These are phyloP conservation scores for Athelia psychrophila DNA, from an alignment of 1,284 basidiomycete genomes.

Conservation along the genomic window DNA sequence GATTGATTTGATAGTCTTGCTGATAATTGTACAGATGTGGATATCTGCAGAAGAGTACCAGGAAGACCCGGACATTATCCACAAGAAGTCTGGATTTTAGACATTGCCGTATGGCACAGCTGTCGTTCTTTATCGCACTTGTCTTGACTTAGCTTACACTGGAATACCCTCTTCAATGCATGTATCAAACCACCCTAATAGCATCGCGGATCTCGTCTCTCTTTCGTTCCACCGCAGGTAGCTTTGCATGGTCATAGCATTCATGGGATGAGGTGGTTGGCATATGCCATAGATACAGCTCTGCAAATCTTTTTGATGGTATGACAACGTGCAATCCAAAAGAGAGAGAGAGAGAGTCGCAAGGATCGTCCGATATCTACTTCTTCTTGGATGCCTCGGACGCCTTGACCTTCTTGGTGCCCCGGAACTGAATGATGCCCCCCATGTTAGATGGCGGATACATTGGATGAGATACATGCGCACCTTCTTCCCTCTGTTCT, in stretches of 20 bases:
- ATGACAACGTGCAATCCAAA: slow-evolving; percentile 33
- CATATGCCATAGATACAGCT: slow-evolving; percentile 41
- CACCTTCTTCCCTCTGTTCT: slow-evolving; percentile 99
- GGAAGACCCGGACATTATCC: slow-evolving; percentile 98
- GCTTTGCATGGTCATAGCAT: slow-evolving; percentile 42
- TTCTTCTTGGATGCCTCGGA: slow-evolving; percentile 88
- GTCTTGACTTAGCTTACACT: slow-evolving; percentile 11
- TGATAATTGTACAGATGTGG: slow-evolving; percentile 74
- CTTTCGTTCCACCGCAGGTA: slow-evolving; percentile 11
- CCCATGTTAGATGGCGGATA: no score
- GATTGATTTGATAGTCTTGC: slow-evolving; percentile 7
- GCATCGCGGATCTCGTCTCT: background rate
- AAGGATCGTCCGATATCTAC: slow-evolving; percentile 43
- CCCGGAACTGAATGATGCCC: slow-evolving; percentile 69
- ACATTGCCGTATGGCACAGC: slow-evolving; percentile 9
- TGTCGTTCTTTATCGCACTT: slow-evolving; percentile 8
- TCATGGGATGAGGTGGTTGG: slow-evolving; percentile 36
- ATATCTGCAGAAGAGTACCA: slow-evolving; percentile 99
- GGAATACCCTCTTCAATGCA: slow-evolving; percentile 27
- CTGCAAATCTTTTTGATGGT: slow-evolving; percentile 28
- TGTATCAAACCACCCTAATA: background rate
- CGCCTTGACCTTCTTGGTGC: slow-evolving; percentile 92
- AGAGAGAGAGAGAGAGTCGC: slow-evolving; percentile 23
- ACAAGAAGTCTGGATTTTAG: slow-evolving; percentile 84
- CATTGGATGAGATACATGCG: slow-evolving; percentile 11